Evolutionary conservation across 2,329 filamentous ascomycete genomes (phyloP), one percentile per base, ranked within the genome.

Genomic region (Claviceps purpurea): DNA sequence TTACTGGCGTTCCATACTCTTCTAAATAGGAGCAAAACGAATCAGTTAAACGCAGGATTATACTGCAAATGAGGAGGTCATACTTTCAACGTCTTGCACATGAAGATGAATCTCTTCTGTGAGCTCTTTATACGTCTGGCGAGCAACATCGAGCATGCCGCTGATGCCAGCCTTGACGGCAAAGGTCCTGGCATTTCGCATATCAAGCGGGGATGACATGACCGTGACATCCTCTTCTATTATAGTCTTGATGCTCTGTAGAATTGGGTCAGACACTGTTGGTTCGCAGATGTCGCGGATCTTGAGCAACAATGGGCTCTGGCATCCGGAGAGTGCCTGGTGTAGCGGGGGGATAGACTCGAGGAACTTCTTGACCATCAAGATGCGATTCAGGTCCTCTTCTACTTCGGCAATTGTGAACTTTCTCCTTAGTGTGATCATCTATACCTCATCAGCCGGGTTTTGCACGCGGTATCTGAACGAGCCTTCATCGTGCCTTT

Each of bases 111-210:
- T 79, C 64, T 95, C 88, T 48, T 85, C 79, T 5, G 84, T 93
- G 1, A 85, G 81, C 64, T 97, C 91, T 60, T 93, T 94, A 68
- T 93, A 96, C 0, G 88, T 89, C 60, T 89, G 85, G 5, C 90
- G 79, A 38, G 89, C 87, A 40, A 96, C 86, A 67, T 96, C 91
- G 4, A 97, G 78, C 52, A 96, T 77, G 2, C 87, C 87, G 59
- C 88, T 89, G 43, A 93, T 81, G 0, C 88, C 87, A 46, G 88
- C 81, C 70, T 85, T 93, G 37, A 97, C 84, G 22, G 91, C 91
- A 69, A 94, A 96, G 0, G 85, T 87, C 56, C 91, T 77, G 63
- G 97, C 91, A 55, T 96, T 95, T 14, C 90, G 79, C 52, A 95
- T 73, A 56, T 96, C 91, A 4, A 97, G 74, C 0, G 93, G 85